These are phyloP conservation scores for Ascodesmis nigricans DNA, from an alignment of 495 filamentous ascomycete genomes.

Conservation along the genomic window DNA sequence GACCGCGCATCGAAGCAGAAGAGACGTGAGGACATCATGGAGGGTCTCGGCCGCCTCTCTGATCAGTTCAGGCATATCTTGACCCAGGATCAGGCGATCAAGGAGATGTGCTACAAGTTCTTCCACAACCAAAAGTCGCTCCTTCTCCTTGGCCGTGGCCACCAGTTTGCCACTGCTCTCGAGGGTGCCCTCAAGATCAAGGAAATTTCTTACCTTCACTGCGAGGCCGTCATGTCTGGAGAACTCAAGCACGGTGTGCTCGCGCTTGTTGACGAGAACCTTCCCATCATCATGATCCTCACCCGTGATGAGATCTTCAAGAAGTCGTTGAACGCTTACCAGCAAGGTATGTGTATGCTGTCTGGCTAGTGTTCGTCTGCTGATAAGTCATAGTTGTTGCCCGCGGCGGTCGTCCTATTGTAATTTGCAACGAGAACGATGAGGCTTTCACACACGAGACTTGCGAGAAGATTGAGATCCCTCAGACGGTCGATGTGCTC, in stretches of 20 bases:
- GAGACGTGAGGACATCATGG: constrained; percentile 90
- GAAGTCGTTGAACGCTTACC: constrained; percentile 95
- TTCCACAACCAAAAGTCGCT: constrained; percentile 96
- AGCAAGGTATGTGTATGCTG: constrained; percentile 69
- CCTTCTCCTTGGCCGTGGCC: constrained; percentile 76
- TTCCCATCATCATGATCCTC: constrained; percentile 98
- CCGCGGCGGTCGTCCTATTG: constrained; percentile 80
- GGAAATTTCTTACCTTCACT: constrained; percentile 98
- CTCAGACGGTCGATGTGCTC: constrained; percentile 80
- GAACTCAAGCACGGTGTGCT: constrained; percentile 97
- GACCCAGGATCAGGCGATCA: constrained; percentile 77
- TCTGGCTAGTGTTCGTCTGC: constrained; percentile 3
- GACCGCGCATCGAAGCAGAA: constrained; percentile 86
- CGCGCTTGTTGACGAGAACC: constrained; percentile 88
- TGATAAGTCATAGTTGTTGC: constrained; percentile 49
- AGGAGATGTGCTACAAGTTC: constrained; percentile 65
- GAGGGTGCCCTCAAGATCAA: constrained; percentile 99
- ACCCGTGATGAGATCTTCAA: constrained; percentile 87
- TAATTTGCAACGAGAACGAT: constrained; percentile 86
- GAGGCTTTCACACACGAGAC: constrained; percentile 67
- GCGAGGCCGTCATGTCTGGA: constrained; percentile 98
- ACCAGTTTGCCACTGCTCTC: constrained; percentile 89
- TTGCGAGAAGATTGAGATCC: constrained; percentile 93
- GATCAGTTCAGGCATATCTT: constrained; percentile 80
- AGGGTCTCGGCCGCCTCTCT: constrained; percentile 67